These are phyloP conservation scores for Gillenia trifoliata DNA, from an alignment of 306 rosid species.

Conservation along the genomic window DNA sequence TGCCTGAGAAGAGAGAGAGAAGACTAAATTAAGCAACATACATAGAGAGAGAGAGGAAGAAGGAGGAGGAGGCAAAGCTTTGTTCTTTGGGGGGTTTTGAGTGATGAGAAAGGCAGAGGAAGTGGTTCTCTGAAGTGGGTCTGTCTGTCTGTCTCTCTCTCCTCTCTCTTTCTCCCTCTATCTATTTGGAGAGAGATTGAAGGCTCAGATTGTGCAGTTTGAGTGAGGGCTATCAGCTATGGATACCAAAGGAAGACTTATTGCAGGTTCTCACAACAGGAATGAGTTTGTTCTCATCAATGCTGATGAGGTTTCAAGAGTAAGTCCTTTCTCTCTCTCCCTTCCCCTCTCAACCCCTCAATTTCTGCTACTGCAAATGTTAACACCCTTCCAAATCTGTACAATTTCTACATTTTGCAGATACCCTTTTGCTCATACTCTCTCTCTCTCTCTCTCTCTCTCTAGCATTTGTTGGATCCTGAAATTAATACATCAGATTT, in stretches of 20 bases:
- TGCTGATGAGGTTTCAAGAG: conserved; percentile 74
- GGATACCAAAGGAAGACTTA: conserved; percentile 60
- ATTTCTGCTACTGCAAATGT: conserved; percentile 15
- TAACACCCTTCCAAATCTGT: conserved; percentile 9
- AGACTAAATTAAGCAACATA: not conserved
- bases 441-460: not conserved
- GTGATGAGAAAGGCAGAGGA: conserved; percentile 19
- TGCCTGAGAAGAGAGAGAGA: conserved; percentile 10
- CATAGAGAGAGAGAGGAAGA: not conserved
- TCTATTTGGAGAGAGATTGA: conserved; percentile 7
- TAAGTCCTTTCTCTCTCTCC: conserved; percentile 21
- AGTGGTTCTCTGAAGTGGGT: conserved; percentile 25
- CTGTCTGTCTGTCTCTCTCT: not conserved
- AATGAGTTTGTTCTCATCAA: conserved; percentile 77
- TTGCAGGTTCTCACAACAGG: conserved; percentile 80
- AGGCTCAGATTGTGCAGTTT: conserved; percentile 24
- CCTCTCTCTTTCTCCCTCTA: too few species aligned
- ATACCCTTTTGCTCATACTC: conserved; percentile 10
- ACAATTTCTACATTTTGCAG: conserved; percentile 13
- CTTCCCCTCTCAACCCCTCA: conserved; percentile 5
- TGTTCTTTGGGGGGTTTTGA: conserved; percentile 20
- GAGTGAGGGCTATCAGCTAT: conserved; percentile 17
- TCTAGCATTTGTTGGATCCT: not conserved
- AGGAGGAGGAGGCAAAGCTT: conserved; percentile 8
- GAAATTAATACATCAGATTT: not conserved